Evolutionary conservation across 768 basidiomycete genomes (phyloP).

Genomic region (Agrocybe pediades): DNA sequence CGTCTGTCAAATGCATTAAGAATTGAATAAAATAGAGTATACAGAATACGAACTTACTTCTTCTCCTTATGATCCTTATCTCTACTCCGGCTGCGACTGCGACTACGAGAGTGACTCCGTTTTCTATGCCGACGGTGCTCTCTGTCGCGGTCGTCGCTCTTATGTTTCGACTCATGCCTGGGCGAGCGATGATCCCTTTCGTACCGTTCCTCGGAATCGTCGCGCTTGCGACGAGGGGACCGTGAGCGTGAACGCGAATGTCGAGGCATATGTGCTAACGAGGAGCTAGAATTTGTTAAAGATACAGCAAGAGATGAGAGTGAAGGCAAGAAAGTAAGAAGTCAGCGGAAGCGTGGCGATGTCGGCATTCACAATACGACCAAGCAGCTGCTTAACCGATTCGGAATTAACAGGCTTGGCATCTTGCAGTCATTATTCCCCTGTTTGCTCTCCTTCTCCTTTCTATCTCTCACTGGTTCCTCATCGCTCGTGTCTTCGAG

Average conservation of each 20-base stretch:
- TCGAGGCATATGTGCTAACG: slow-evolving; percentile 47
- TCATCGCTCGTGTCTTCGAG: neutral
- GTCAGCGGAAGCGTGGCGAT: neutral
- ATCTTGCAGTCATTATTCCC: neutral
- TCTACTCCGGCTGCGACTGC: slow-evolving; percentile 39
- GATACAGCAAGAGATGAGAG: neutral
- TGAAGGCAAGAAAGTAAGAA: neutral
- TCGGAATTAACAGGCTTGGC: neutral
- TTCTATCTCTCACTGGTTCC: neutral
- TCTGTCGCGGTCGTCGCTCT: slow-evolving; percentile 33
- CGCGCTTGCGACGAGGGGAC: slow-evolving; percentile 43
- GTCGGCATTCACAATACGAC: neutral
- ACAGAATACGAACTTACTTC: slow-evolving; percentile 34
- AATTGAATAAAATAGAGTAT: slow-evolving; percentile 6
- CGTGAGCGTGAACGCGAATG: slow-evolving; percentile 57
- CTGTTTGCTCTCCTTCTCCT: neutral
- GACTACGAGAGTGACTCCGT: slow-evolving; percentile 13
- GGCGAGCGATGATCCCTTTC: slow-evolving; percentile 36
- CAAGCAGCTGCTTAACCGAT: neutral
- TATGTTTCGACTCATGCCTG: slow-evolving; percentile 30
- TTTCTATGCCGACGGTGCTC: slow-evolving; percentile 29
- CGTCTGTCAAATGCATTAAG: slow-evolving; percentile 45
- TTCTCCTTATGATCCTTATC: slow-evolving; percentile 44
- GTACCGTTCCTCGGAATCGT: slow-evolving; percentile 35
- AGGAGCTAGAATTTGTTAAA: neutral